Evolutionary conservation across 1,284 basidiomycete genomes (phyloP).

Genomic region (Trichosporon sp.): DNA sequence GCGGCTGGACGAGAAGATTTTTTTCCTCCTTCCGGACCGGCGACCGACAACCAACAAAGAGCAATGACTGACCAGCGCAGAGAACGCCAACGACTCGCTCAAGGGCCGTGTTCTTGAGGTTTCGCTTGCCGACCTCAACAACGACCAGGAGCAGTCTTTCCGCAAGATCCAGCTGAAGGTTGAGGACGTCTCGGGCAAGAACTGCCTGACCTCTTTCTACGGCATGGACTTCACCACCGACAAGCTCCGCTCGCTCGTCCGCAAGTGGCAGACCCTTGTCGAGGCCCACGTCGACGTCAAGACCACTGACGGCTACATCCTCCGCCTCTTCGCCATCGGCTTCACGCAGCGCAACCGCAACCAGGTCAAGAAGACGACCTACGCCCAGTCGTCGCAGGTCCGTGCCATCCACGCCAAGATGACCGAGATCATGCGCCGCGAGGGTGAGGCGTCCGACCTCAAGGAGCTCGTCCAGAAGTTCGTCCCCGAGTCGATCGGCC

Average conservation of each 20-base stretch:
- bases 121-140: constrained; percentile 96
- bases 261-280: constrained; percentile 99
- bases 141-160: constrained; percentile 99
- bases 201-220: constrained; percentile 99
- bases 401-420: constrained; percentile 99
- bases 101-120: constrained; percentile 96
- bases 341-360: constrained; percentile 97
- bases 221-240: constrained; percentile 99
- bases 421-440: constrained; percentile 99
- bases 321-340: constrained; percentile 97
- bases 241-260: constrained; percentile 98
- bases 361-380: constrained; percentile 99
- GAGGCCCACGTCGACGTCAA: constrained; percentile 99
- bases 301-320: constrained; percentile 98
- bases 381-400: constrained; percentile 92
- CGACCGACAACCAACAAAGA: not conserved
- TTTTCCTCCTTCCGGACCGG: not conserved
- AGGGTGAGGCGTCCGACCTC: constrained; percentile 91
- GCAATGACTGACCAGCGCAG: constrained; percentile 50
- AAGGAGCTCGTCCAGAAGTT: constrained; percentile 99
- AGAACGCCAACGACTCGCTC: constrained; percentile 98
- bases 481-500: constrained; percentile 96
- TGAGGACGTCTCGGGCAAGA: constrained; percentile 92
- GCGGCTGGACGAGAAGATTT: not conserved
- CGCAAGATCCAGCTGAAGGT: constrained; percentile 98